A percentile compares a stretch with the other conserved stretches of the same genome.
Evolutionary conservation across 2,329 filamentous ascomycete genomes (phyloP).

Genomic region (Kalmusia sp.): DNA sequence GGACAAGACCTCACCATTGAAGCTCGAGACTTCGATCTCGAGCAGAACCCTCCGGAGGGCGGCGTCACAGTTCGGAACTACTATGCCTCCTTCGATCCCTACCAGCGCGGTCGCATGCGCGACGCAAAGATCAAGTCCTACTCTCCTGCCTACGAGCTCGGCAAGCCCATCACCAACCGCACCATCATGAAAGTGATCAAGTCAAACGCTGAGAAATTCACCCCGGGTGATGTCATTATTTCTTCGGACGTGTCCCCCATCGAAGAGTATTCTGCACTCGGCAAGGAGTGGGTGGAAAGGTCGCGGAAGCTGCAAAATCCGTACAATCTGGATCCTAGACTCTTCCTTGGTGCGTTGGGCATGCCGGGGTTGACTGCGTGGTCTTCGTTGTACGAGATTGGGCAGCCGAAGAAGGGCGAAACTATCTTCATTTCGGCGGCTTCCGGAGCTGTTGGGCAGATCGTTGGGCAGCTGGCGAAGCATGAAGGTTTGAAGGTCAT

Average conservation of each 20-base stretch:
- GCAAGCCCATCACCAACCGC: constrained; percentile 69
- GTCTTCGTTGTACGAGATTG: constrained; percentile 76
- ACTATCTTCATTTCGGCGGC: constrained; percentile 85
- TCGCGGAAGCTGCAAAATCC: constrained; percentile 72
- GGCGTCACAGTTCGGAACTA: constrained; percentile 74
- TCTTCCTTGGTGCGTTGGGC: constrained; percentile 78
- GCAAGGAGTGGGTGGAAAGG: constrained; percentile 51
- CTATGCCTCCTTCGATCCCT: constrained; percentile 82
- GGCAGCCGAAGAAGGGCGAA: constrained; percentile 76
- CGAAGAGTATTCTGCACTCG: constrained; percentile 72
- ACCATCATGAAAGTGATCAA: constrained; percentile 74
- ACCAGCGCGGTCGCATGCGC: constrained; percentile 83
- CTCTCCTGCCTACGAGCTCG: constrained; percentile 66
- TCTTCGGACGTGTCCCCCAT: constrained; percentile 60
- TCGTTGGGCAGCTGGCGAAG: constrained; percentile 86
- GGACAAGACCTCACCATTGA: constrained; percentile 75
- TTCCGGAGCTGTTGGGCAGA: constrained; percentile 80
- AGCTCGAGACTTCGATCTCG: constrained; percentile 71
- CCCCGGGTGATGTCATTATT: constrained; percentile 71
- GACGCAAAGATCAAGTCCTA: constrained; percentile 70
- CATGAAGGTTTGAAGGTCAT: constrained; percentile 80
- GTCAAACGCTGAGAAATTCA: constrained; percentile 68
- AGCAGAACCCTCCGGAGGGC: constrained; percentile 64
- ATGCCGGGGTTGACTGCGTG: constrained; percentile 82
- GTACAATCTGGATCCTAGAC: constrained; percentile 67